These are phyloP conservation scores for Fusarium humuli DNA, from an alignment of 2,329 filamentous ascomycete genomes.

Conservation along the genomic window DNA sequence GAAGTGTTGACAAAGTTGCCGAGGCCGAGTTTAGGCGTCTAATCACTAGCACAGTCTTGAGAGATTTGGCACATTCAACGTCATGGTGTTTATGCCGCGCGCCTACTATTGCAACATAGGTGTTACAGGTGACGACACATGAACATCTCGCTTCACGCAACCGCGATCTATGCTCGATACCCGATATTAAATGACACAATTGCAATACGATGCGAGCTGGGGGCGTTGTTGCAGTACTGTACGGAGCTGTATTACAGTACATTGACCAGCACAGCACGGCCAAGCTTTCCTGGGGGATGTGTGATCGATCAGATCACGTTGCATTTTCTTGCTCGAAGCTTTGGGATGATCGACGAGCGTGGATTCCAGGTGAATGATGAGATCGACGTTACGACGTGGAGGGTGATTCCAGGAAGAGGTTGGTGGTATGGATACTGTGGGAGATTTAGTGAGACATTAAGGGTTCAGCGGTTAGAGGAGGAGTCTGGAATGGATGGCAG, in stretches of 20 bases:
- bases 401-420: background rate
- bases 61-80: conserved; percentile 1
- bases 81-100: conserved; percentile 36
- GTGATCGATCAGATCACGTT: conserved; percentile 43
- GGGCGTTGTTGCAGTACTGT: conserved; percentile 24
- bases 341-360: conserved; percentile 21
- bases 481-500: background rate
- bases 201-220: conserved; percentile 8
- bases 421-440: conserved; percentile 7
- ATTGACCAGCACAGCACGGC: conserved; percentile 17
- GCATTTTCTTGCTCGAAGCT: conserved; percentile 23
- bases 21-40: conserved; percentile 17
- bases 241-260: background rate
- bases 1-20: conserved; percentile 17
- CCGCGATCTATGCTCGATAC: conserved; percentile 15
- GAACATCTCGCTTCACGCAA: background rate
- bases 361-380: conserved; percentile 21
- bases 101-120: conserved; percentile 14
- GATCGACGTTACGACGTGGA: conserved; percentile 28
- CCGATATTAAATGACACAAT: conserved; percentile 2
- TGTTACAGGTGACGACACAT: conserved; percentile 20
- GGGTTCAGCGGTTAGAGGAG: conserved; percentile 1
- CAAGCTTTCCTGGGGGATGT: conserved; percentile 32
- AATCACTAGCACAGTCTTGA: background rate
- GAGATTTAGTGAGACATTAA: conserved; percentile 20